Percentiles rank a stretch among this genome's conserved stretches.
phyloP scores from a whole-genome alignment of 257 asterid genomes.

The Coffea canephora region DNA sequence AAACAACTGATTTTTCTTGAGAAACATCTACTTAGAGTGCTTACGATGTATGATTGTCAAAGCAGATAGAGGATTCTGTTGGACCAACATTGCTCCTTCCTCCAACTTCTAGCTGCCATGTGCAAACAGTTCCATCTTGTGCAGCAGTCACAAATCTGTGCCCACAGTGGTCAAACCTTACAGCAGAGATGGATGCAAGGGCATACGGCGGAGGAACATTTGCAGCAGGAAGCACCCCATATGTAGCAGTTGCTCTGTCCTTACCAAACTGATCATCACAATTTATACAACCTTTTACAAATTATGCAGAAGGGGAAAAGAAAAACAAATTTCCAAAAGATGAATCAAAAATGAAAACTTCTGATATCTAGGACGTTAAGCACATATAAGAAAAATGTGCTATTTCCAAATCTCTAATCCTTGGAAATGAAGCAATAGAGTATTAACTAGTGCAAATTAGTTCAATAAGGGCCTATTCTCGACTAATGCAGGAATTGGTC shows the following conservation, averaged over 20 bases:
- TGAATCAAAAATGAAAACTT: not conserved
- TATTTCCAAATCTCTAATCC: not conserved
- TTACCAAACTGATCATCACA: constrained; percentile 67
- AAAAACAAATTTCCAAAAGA: not conserved
- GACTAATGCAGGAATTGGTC: not conserved
- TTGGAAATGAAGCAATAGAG: not conserved
- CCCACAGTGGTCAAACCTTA: constrained; percentile 85
- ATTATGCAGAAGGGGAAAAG: constrained; percentile 8
- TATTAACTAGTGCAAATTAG: not conserved
- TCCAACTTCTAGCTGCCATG: constrained; percentile 99
- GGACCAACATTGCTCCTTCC: constrained; percentile 89
- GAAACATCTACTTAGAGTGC: constrained; percentile 25
- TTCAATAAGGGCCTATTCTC: not conserved
- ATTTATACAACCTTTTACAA: constrained; percentile 30
- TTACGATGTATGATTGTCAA: constrained; percentile 84
- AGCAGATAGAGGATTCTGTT: constrained; percentile 85
- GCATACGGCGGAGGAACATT: constrained; percentile 93
- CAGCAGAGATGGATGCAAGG: constrained; percentile 84
- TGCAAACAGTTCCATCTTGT: constrained; percentile 90
- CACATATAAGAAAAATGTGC: not conserved
- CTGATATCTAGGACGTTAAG: not conserved
- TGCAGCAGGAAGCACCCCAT: constrained; percentile 97
- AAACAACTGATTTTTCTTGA: not conserved
- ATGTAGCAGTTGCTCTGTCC: constrained; percentile 89
- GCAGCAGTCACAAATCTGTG: constrained; percentile 93